Base-by-base conservation (phyloP, 1,284 basidiomycete genomes). In the Cutaneotrichosporon dermatis region DNA sequence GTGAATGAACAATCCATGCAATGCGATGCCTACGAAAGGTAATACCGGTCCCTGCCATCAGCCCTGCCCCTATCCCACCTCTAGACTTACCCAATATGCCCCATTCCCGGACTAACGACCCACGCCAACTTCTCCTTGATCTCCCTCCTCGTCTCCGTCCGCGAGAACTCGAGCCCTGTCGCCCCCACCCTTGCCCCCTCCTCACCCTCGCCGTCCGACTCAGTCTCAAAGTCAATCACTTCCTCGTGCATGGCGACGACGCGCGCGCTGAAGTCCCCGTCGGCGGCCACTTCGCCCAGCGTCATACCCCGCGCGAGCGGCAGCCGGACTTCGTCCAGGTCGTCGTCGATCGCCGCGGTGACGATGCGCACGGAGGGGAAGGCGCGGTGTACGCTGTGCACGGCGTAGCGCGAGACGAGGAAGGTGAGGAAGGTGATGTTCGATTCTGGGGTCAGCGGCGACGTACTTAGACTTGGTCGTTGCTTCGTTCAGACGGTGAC, bases 341-440 rank as follows among this genome's bases (percentile, higher is more conserved):
- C 76, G 52, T 54, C 55, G 70, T 95, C 92, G 5, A 93, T 84
- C 0, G 87, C 88, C 1, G 88, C 89, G 63, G 88, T 90, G 15
- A 95, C 85, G 66, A 96, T 86, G 64, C 84, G 85, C 15, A 95
- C 85, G 11, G 76, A 68, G 1, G 94, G 92, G 79, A 96, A 97
- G 7, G 91, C 90, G 13, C 83, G 83, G 63, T 86, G 85, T 39
- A 90, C 85, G 12, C 86, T 85, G 16, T 92, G 78, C 12, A 93
- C 90, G 25, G 93, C 92, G 39, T 81, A 82, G 15, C 85, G 83
- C 4, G 90, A 87, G 42, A 94, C 88, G n/a, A 98, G 81, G 79
- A 95, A 89, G 0, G 90, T 88, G 25, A 94, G 84, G 70, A 92
- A 92, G 59, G 93, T 85, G 69, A 93, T 92, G 69, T 88, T 86